Conservation (phyloP, 78 protist genomes). For the Planoprotostelium fungivorum region DNA sequence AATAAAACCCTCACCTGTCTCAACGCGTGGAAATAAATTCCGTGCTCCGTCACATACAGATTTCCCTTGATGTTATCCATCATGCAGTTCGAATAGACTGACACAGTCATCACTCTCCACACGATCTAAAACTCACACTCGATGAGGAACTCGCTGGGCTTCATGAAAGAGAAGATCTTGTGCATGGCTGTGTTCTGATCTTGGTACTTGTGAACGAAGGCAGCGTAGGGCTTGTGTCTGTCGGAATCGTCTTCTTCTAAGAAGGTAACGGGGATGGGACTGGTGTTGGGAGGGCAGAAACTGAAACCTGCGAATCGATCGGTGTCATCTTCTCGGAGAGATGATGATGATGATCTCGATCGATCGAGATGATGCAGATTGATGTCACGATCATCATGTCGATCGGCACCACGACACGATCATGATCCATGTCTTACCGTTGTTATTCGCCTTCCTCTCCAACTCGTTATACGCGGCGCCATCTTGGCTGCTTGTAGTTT, state of each 20-base stretch:
- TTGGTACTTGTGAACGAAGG: neutral
- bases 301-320: too few relatives aligned
- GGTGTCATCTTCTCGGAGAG: too few relatives aligned
- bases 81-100: neutral
- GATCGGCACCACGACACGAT: too few relatives aligned
- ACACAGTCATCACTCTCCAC: neutral
- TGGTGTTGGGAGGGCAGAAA: neutral
- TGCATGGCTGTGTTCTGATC: neutral
- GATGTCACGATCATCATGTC: too few relatives aligned
- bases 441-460: neutral
- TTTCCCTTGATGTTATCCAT: neutral
- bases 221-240: neutral
- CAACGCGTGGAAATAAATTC: neutral
- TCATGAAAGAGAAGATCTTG: neutral
- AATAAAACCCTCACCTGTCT: neutral
- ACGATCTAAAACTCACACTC: neutral
- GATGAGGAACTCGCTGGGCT: neutral
- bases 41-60: neutral
- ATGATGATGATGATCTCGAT: too few relatives aligned
- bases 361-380: too few relatives aligned
- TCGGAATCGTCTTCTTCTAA: neutral
- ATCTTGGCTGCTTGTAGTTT: too few relatives aligned
- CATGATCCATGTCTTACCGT: too few relatives aligned
- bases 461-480: neutral
- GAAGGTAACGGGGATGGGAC: neutral